A percentile compares a stretch with the other conserved stretches of the same genome.
These are phyloP conservation scores for Corynascus novoguineensis DNA, from an alignment of 495 filamentous ascomycete genomes.

Conservation along the genomic window DNA sequence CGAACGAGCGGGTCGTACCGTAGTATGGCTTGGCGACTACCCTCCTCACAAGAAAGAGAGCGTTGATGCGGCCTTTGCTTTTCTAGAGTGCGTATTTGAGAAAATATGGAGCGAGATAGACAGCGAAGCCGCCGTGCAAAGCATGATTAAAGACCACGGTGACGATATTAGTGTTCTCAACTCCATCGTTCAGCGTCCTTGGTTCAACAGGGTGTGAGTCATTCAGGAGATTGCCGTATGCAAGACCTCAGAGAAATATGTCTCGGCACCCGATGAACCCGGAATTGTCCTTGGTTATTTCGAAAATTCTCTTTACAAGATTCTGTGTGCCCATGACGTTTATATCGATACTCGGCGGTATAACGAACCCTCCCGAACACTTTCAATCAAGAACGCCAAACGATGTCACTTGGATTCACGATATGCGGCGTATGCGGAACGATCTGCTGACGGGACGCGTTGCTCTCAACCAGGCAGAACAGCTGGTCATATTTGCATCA, in stretches of 20 bases:
- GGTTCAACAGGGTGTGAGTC: neutral
- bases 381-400: neutral
- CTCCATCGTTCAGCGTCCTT: neutral
- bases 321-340: neutral
- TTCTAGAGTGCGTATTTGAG: too few relatives aligned
- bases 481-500: neutral
- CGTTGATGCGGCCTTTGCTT: too few relatives aligned
- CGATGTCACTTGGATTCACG: neutral
- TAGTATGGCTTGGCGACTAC: too few relatives aligned
- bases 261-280: neutral
- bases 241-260: neutral
- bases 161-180: neutral
- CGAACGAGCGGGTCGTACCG: too few relatives aligned
- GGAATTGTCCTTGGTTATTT: neutral
- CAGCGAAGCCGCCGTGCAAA: neutral
- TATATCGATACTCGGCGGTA: neutral
- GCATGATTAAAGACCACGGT: neutral
- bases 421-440: neutral
- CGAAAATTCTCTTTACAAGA: neutral
- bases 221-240: neutral
- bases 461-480: neutral
- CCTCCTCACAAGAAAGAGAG: too few relatives aligned
- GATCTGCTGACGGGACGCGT: neutral
- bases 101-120: too few relatives aligned
- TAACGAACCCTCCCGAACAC: neutral